These are phyloP conservation scores for Pugionium cornutum DNA, from an alignment of 345 rosid genomes.

Conservation along the genomic window DNA sequence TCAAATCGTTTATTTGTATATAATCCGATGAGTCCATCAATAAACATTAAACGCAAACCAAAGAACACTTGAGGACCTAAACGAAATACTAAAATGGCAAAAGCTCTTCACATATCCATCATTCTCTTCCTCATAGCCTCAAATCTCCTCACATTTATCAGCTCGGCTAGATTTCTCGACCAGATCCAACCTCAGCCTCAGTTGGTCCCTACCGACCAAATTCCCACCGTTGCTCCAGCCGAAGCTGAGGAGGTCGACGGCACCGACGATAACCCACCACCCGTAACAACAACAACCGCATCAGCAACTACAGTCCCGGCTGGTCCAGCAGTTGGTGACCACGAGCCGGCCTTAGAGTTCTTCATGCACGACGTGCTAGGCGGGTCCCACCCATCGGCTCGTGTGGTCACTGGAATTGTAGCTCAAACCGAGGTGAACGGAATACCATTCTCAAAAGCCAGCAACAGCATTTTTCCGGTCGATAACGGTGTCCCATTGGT, in stretches of 20 bases:
- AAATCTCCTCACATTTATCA: slow-evolving; percentile 40
- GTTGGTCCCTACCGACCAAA: slow-evolving; percentile 48
- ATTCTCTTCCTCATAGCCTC: slow-evolving; percentile 46
- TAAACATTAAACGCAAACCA: slow-evolving; percentile 21
- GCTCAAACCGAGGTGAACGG: neutral
- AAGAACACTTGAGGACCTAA: slow-evolving; percentile 1
- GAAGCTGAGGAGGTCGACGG: slow-evolving; percentile 28
- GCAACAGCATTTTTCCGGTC: neutral
- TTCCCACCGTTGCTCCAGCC: slow-evolving; percentile 45
- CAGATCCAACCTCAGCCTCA: slow-evolving; percentile 48
- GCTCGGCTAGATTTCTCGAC: slow-evolving; percentile 65
- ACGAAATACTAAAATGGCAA: slow-evolving; percentile 42
- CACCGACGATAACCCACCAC: slow-evolving; percentile 22
- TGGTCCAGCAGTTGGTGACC: slow-evolving; percentile 9
- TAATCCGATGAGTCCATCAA: slow-evolving; percentile 9
- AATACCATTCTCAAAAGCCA: neutral
- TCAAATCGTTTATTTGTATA: slow-evolving; percentile 5
- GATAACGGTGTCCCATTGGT: neutral
- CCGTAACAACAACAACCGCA: neutral
- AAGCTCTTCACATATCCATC: slow-evolving; percentile 30
- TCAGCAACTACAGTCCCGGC: slow-evolving; percentile 29
- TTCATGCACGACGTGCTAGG: neutral
- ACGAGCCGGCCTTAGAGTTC: neutral
- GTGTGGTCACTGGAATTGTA: neutral
- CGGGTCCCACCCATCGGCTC: neutral